Percentiles rank a stretch among this genome's conserved stretches.
These are phyloP conservation scores for Fraxinus angustifolia DNA, from an alignment of 305 asterid genomes.

Conservation along the genomic window DNA sequence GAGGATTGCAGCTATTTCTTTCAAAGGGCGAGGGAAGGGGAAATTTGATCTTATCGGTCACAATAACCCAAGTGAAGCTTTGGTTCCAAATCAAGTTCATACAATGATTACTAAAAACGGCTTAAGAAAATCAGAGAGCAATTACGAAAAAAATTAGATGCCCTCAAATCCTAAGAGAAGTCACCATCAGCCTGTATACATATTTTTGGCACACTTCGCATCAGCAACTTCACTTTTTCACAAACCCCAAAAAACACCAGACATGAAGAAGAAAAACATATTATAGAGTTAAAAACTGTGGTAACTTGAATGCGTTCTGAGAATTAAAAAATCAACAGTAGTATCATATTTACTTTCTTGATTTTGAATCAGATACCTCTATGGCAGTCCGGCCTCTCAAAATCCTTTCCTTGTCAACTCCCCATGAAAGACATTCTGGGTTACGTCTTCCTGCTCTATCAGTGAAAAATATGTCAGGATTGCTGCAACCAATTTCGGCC, in stretches of 20 bases:
- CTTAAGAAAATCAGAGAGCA: not conserved
- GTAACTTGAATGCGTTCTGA: not conserved
- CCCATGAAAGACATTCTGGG: conserved; percentile 80
- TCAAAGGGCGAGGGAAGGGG: not conserved
- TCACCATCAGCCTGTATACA: conserved; percentile 1
- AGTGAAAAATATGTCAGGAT: conserved; percentile 74
- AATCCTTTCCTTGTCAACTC: conserved; percentile 72
- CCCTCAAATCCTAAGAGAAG: conserved; percentile 1
- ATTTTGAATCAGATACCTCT: conserved; percentile 48
- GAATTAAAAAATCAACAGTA: not conserved
- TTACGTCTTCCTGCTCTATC: conserved; percentile 68
- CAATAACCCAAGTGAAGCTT: not conserved
- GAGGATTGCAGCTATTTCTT: not conserved
- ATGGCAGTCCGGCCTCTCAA: conserved; percentile 71
- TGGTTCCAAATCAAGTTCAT: not conserved
- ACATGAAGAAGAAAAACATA: not conserved
- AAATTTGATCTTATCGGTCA: not conserved
- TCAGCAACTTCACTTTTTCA: conserved; percentile 12
- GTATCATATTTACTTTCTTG: conserved; percentile 8
- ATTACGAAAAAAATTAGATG: not conserved
- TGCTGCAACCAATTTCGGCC: conserved; percentile 65
- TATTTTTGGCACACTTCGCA: not conserved
- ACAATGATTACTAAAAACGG: not conserved
- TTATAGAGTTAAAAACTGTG: not conserved
- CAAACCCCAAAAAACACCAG: not conserved